Base-by-base conservation (phyloP, 768 basidiomycete genomes). In the Boletus insuetus region DNA sequence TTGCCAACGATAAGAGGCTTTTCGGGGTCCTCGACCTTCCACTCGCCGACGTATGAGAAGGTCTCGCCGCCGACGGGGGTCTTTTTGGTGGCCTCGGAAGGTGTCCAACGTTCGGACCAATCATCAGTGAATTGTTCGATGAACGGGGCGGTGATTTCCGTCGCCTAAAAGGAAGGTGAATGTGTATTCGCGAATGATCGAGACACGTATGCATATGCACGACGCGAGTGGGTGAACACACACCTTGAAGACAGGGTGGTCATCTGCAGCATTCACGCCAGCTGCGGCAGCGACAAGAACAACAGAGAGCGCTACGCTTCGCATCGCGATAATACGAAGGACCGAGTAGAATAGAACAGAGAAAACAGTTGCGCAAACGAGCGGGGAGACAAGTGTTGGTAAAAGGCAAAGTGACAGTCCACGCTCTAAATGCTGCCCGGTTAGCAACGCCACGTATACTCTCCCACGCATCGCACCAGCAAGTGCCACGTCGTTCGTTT, bases 21-120 rank as follows among this genome's bases (percentile, higher is more conserved):
- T 38, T 86, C 74, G 50, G 95, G 86, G 44, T 94, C 91, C 75
- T 98, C 95, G 65, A 98, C 93, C 62, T 86, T 81, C 97, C 97
- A 99, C 69, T 93, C 84, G 68, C 97, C 97, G 69, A 98, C 94
- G 73, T 98, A 97, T 68, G 89, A 91, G 79, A 94, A 97, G 38
- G 87, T 98, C 80, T 99, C 97, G 60, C 90, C 86, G 59, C 94
- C 92, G 53, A 92, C 91, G 47, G 93, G 88, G 14, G 94, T 96
- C 84, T 96, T 94, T 82, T 98, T 98, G 63, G 94, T 98, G 9
- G 97, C 97, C 70, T 94, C 88, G 6, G 95, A 98, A 37, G 95
- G 87, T 48, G 91, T 94, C 96, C 97, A 99, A 53, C 95, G 89
- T 59, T 88, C 80, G 13, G 86, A 67, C 87, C 94, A 96, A 75